Evolutionary conservation across 2,329 filamentous ascomycete genomes (phyloP).

Genomic region (Pseudopithomyces maydicus): DNA sequence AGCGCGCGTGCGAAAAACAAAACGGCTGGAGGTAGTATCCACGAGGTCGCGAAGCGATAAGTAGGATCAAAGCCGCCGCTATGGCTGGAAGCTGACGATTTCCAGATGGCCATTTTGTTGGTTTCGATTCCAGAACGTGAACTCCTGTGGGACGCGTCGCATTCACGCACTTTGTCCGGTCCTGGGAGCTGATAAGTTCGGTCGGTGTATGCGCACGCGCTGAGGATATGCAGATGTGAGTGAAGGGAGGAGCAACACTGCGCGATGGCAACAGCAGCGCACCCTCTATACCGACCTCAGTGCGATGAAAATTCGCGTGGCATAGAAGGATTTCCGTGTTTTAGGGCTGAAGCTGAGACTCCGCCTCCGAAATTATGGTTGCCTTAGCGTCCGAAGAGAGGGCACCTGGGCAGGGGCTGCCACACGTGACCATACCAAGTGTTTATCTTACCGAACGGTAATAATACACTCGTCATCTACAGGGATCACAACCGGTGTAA

Average conservation of each 20-base stretch:
- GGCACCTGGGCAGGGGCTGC: background rate
- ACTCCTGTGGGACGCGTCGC: constrained; percentile 3
- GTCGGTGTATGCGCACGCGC: background rate
- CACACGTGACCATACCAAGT: background rate
- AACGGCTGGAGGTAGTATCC: constrained; percentile 71
- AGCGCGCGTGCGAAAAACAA: constrained; percentile 63
- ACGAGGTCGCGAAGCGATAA: constrained; percentile 78
- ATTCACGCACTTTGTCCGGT: background rate
- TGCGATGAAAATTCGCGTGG: background rate
- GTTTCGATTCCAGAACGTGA: constrained; percentile 2
- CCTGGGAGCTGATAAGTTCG: background rate
- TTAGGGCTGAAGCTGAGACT: constrained; percentile 7
- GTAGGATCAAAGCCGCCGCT: constrained; percentile 50
- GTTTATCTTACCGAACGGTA: background rate
- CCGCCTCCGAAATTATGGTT: constrained; percentile 6
- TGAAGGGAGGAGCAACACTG: no score
- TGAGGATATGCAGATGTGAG: background rate
- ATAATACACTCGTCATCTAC: background rate
- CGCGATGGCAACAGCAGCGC: background rate
- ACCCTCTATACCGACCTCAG: background rate
- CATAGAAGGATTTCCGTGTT: constrained; percentile 3
- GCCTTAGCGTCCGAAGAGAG: constrained; percentile 1
- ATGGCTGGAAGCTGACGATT: constrained; percentile 23
- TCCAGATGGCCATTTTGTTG: constrained; percentile 33
- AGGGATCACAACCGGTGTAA: background rate